phyloP scores from a whole-genome alignment of 2,329 filamentous ascomycete species.

The Colletotrichum nymphaeae region DNA sequence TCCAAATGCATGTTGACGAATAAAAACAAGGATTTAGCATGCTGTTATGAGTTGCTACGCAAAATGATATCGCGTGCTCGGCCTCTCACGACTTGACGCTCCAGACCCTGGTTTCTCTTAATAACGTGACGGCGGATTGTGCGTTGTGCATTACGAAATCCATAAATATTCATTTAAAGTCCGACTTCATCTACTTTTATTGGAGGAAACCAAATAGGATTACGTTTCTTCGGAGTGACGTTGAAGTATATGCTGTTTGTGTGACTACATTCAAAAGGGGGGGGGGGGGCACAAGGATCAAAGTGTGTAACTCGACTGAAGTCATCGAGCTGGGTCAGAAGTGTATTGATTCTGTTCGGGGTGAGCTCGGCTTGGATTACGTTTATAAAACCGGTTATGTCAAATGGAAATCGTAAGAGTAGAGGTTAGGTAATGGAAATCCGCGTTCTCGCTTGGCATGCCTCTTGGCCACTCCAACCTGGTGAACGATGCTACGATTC shows the following conservation, averaged over 20 bases:
- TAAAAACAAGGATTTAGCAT: not conserved
- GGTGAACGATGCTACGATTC: not conserved
- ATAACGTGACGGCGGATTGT: too few relatives aligned
- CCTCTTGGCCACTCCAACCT: slow-evolving; percentile 17
- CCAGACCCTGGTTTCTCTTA: not conserved
- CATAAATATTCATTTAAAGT: not conserved
- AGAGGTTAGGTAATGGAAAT: slow-evolving; percentile 25
- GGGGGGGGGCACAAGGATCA: not conserved
- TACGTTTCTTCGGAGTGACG: not conserved
- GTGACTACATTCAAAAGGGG: not conserved
- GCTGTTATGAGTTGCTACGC: not conserved
- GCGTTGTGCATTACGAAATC: not conserved
- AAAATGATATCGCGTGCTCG: not conserved
- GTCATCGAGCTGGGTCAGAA: not conserved
- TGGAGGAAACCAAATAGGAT: not conserved
- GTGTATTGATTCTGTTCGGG: not conserved
- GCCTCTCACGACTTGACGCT: not conserved
- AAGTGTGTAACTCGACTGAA: not conserved
- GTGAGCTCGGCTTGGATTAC: slow-evolving; percentile 3
- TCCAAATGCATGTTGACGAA: not conserved
- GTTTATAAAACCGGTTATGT: slow-evolving; percentile 18
- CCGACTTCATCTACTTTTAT: not conserved
- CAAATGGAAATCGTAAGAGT: slow-evolving; percentile 18
- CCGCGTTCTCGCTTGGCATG: slow-evolving; percentile 18
- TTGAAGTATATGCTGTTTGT: not conserved